Conservation (phyloP, 257 asterid genomes). For the Ehretia macrophylla region DNA sequence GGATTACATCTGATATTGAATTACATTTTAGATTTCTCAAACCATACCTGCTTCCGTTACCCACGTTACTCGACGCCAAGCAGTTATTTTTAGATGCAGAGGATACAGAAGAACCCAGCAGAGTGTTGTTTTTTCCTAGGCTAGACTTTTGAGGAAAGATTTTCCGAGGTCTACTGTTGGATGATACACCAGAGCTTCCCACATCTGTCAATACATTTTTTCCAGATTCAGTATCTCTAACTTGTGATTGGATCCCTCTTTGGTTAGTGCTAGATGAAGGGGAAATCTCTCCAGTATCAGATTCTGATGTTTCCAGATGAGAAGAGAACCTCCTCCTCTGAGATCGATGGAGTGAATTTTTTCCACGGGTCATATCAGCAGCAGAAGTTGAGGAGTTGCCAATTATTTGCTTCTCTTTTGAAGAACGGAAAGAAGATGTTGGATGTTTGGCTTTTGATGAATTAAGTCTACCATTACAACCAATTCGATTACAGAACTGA, state of each 20-base stretch:
- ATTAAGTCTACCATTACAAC: constrained; percentile 77
- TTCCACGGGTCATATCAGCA: constrained; percentile 18
- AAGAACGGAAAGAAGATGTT: constrained; percentile 32
- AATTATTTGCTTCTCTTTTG: constrained; percentile 33
- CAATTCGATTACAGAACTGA: constrained; percentile 71
- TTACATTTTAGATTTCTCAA: constrained; percentile 42
- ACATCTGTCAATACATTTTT: constrained; percentile 21
- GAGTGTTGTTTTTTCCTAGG: constrained; percentile 20
- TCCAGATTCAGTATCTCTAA: constrained; percentile 23
- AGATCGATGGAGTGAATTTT: constrained; percentile 26
- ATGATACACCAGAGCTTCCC: constrained; percentile 36
- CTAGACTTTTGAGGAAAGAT: constrained; percentile 25
- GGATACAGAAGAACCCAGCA: constrained; percentile 24
- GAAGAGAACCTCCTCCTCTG: constrained; percentile 32
- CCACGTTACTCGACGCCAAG: constrained; percentile 20
- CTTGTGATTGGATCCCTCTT: constrained; percentile 15
- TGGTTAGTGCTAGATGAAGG: constrained; percentile 20
- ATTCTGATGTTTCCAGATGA: constrained; percentile 26
- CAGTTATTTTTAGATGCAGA: constrained; percentile 23
- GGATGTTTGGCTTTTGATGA: constrained; percentile 29
- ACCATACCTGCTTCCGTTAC: constrained; percentile 29
- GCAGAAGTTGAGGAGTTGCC: constrained; percentile 35
- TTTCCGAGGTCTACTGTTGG: constrained; percentile 28
- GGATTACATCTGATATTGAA: constrained; percentile 38
- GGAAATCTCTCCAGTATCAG: constrained; percentile 23